Evolutionary conservation across 176 grass and related monocot species (phyloP).

Genomic region (Zoysia pacifica): DNA sequence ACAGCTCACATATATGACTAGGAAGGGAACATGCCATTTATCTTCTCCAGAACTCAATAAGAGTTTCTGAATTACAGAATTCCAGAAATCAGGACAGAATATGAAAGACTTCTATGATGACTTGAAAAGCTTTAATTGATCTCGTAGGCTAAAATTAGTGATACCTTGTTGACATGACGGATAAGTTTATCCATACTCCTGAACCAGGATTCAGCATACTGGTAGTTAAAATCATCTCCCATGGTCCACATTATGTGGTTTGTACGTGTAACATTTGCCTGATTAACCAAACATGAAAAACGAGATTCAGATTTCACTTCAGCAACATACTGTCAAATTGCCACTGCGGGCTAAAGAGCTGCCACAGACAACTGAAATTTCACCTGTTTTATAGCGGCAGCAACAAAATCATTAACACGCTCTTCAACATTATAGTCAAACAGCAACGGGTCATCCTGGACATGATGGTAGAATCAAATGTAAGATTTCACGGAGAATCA

Average conservation of each 20-base stretch:
- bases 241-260: conserved; percentile 99
- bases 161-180: conserved; percentile 91
- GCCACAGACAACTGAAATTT: conserved; percentile 21
- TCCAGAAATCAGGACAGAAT: background rate
- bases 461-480: conserved; percentile 26
- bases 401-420: conserved; percentile 85
- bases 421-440: conserved; percentile 87
- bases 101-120: background rate
- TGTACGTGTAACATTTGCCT: conserved; percentile 85
- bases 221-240: conserved; percentile 92
- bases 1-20: background rate
- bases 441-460: conserved; percentile 75
- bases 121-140: background rate
- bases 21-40: background rate
- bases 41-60: background rate
- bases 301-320: conserved; percentile 30
- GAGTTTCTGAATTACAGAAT: background rate
- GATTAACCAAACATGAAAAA: conserved; percentile 33
- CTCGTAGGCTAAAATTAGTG: background rate
- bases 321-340: conserved; percentile 22
- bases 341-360: conserved; percentile 13
- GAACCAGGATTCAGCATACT: conserved; percentile 97
- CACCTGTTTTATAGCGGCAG: conserved; percentile 83
- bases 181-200: conserved; percentile 94
- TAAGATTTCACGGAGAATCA: background rate